Evolutionary conservation across 805 yeast species (phyloP).

Genomic region (Saccharomyces mikatae): DNA sequence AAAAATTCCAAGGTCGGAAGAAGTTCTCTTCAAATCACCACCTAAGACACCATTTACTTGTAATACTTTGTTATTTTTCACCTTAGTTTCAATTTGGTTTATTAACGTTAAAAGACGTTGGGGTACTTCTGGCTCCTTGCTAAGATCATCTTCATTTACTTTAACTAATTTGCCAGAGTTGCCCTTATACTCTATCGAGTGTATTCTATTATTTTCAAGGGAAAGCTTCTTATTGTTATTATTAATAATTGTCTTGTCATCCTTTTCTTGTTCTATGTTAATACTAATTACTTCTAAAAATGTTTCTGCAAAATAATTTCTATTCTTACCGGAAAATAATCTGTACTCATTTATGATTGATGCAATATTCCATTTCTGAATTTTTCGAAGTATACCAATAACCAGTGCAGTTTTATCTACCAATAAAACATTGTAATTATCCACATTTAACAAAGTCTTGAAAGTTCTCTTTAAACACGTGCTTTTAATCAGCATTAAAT

Average conservation of each 20-base stretch:
- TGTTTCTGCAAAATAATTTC: constrained; percentile 73
- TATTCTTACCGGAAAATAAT: constrained; percentile 60
- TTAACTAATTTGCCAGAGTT: constrained; percentile 12
- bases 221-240: background rate
- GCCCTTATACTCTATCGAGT: constrained; percentile 3
- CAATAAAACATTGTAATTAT: constrained; percentile 59
- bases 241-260: constrained; percentile 1
- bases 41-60: background rate
- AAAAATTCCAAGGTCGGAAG: constrained; percentile 26
- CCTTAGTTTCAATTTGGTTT: constrained; percentile 18
- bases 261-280: constrained; percentile 26
- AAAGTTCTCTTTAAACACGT: constrained; percentile 58
- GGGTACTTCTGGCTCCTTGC: constrained; percentile 24
- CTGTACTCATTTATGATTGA: constrained; percentile 81
- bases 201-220: background rate
- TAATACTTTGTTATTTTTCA: constrained; percentile 2
- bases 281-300: constrained; percentile 65
- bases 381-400: constrained; percentile 70
- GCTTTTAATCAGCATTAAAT: constrained; percentile 72
- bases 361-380: constrained; percentile 84
- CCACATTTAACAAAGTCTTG: constrained; percentile 51
- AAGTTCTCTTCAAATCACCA: constrained; percentile 11
- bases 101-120: constrained; percentile 18
- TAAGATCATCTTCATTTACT: constrained; percentile 24
- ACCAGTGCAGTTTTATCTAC: constrained; percentile 76